Conservation (phyloP, 495 filamentous ascomycete genomes). For the Penicillium taxi region DNA sequence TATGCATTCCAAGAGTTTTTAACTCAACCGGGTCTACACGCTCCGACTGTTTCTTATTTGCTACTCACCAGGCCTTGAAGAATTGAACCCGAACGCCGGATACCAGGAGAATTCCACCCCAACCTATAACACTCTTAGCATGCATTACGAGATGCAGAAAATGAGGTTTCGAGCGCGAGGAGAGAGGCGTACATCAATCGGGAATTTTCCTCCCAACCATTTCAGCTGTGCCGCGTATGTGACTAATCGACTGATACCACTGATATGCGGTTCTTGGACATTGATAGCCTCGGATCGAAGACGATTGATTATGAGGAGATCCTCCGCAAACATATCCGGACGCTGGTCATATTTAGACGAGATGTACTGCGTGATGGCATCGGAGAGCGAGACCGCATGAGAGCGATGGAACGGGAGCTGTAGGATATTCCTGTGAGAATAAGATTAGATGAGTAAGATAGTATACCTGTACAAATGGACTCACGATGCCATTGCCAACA, state of each 20-base stretch:
- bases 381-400: constrained; percentile 63
- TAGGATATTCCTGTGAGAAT: constrained; percentile 38
- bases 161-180: not conserved
- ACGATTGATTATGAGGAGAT: constrained; percentile 79
- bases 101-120: constrained; percentile 96
- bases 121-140: constrained; percentile 46
- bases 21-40: not conserved
- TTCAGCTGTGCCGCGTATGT: constrained; percentile 87
- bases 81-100: constrained; percentile 85
- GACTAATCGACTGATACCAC: constrained; percentile 78
- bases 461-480: constrained; percentile 14
- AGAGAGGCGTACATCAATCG: constrained; percentile 69
- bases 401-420: constrained; percentile 84
- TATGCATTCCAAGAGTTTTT: not conserved
- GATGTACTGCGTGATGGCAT: constrained; percentile 90
- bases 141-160: constrained; percentile 1
- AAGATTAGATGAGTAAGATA: not conserved
- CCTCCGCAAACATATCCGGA: constrained; percentile 90
- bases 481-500: constrained; percentile 38
- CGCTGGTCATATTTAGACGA: constrained; percentile 98
- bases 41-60: not conserved
- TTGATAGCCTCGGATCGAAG: constrained; percentile 75
- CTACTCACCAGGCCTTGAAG: constrained; percentile 54
- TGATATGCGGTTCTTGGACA: constrained; percentile 82
- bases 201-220: constrained; percentile 93